A percentile compares a stretch with the other conserved stretches of the same genome.
phyloP scores from a whole-genome alignment of 2,329 filamentous ascomycete genomes.

The Aureobasidium uvarum region DNA sequence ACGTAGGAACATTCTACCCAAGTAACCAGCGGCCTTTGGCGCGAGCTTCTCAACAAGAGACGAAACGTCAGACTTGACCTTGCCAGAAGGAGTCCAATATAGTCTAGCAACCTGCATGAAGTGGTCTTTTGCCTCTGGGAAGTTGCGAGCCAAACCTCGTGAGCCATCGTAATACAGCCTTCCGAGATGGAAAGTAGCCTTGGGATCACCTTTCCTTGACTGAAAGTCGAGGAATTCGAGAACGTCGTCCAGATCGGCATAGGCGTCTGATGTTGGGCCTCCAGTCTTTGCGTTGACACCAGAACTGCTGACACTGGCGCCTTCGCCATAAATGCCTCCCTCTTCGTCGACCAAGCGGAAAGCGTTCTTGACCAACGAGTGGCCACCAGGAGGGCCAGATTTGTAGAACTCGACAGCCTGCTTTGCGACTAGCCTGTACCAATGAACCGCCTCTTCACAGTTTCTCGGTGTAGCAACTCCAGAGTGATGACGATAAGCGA shows the following conservation, averaged over 20 bases:
- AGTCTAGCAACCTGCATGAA: slow-evolving; percentile 76
- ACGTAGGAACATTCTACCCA: slow-evolving; percentile 85
- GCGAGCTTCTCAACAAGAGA: slow-evolving; percentile 73
- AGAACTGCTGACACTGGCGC: slow-evolving; percentile 84
- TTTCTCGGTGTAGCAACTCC: slow-evolving; percentile 83
- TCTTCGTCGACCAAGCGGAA: slow-evolving; percentile 86
- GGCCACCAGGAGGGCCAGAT: slow-evolving; percentile 86
- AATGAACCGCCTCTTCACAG: slow-evolving; percentile 79
- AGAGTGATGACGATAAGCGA: slow-evolving; percentile 79
- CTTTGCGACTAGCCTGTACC: slow-evolving; percentile 91
- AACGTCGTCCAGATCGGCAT: slow-evolving; percentile 87
- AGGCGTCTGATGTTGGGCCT: slow-evolving; percentile 71
- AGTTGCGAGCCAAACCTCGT: slow-evolving; percentile 68
- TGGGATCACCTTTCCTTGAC: slow-evolving; percentile 84
- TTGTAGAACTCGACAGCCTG: slow-evolving; percentile 87
- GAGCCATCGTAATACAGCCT: slow-evolving; percentile 87
- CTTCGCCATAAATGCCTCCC: slow-evolving; percentile 92
- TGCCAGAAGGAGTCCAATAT: slow-evolving; percentile 77
- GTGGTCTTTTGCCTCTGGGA: slow-evolving; percentile 71
- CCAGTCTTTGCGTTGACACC: slow-evolving; percentile 76
- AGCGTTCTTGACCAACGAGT: slow-evolving; percentile 70
- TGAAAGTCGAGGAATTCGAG: slow-evolving; percentile 91
- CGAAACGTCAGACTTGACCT: slow-evolving; percentile 66
- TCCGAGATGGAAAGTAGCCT: slow-evolving; percentile 81
- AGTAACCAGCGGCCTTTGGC: slow-evolving; percentile 78